Base-by-base conservation (phyloP, 495 filamentous ascomycete genomes). In the Venustampulla echinocandica region DNA sequence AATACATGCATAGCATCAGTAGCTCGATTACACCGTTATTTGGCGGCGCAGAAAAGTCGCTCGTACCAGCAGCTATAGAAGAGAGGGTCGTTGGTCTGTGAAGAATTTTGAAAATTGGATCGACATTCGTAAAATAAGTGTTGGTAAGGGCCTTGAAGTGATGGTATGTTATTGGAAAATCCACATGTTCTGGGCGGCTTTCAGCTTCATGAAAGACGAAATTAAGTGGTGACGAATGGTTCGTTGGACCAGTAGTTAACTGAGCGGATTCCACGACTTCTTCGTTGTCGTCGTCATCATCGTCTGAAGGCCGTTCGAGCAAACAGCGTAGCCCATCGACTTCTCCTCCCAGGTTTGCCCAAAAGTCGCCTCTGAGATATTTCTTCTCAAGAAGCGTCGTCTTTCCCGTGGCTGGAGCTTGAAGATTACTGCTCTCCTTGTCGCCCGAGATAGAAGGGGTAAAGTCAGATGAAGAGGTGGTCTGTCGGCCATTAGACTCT, bases 1-100 rank as follows among this genome's bases (percentile, higher is more conserved):
- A 66, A 44, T 70, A 74, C 4, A 74, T 69, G 5, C 54, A 57
- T 37, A 69, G 71, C 61, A 69, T 62, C 41, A 71, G 41, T 14
- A 62, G 58, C 42, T 72, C 67, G 17, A 67, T 50, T 20, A 13
- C 65, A 37, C 25, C 66, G 55, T 32, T 59, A 23, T 27, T 46
- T 23, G 34, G 20, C 22, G 15, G 44, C 22, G 19, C 30, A 14
- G 13, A 32, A 44, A 33, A 18, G 24, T 44, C 27, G 25, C 19
- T 34, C 15, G 27, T 44, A 17, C 27, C 32, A 58, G 53, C 32
- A 62, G 61, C 47, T 69, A 64, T 15, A 32, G 24, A 32, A 66
- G 24, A 32, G 19, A 37, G 3, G 63, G 27, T 30, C 27, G 27
- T 57, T 3, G 71, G 70, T n/a, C 65, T 47, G 51, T 74, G 71